phyloP scores from a whole-genome alignment of 108 stramenopile genomes.

The Ochromonas danica region DNA sequence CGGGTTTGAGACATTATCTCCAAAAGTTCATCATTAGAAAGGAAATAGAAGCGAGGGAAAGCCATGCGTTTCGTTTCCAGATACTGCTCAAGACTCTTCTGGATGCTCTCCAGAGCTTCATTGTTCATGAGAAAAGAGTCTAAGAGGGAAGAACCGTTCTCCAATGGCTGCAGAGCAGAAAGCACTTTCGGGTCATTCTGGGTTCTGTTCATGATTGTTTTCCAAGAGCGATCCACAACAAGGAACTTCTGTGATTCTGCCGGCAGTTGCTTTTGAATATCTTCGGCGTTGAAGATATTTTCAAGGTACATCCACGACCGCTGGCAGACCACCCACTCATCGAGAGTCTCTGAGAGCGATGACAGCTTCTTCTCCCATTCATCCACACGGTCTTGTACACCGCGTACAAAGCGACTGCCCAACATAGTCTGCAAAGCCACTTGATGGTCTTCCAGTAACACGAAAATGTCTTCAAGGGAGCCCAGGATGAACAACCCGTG shows the following conservation, averaged over 20 bases:
- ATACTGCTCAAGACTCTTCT: conserved; percentile 63
- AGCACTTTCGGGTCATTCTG: conserved; percentile 51
- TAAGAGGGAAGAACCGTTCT: conserved; percentile 33
- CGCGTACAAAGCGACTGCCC: conserved; percentile 60
- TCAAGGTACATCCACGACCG: conserved; percentile 69
- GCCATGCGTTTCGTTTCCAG: conserved; percentile 62
- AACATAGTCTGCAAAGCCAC: conserved; percentile 68
- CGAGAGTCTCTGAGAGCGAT: conserved; percentile 59
- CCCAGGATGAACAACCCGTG: conserved; percentile 57
- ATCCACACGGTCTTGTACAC: conserved; percentile 60
- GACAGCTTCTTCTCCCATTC: conserved; percentile 58
- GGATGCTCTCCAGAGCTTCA: conserved; percentile 56
- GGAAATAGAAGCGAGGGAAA: conserved; percentile 62
- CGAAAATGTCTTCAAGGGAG: conserved; percentile 63
- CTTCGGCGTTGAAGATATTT: conserved; percentile 65
- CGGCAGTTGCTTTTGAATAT: conserved; percentile 70
- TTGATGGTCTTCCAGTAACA: conserved; percentile 63
- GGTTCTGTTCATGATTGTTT: conserved; percentile 52
- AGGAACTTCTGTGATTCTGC: conserved; percentile 60
- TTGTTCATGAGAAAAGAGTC: conserved; percentile 41
- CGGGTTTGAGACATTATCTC: conserved; percentile 63
- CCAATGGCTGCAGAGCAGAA: conserved; percentile 39
- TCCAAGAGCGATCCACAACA: conserved; percentile 59
- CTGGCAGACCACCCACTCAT: conserved; percentile 63
- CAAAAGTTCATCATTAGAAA: conserved; percentile 62